phyloP scores from a whole-genome alignment of 78 protist species.

The Blattamonas nauphoetae region DNA sequence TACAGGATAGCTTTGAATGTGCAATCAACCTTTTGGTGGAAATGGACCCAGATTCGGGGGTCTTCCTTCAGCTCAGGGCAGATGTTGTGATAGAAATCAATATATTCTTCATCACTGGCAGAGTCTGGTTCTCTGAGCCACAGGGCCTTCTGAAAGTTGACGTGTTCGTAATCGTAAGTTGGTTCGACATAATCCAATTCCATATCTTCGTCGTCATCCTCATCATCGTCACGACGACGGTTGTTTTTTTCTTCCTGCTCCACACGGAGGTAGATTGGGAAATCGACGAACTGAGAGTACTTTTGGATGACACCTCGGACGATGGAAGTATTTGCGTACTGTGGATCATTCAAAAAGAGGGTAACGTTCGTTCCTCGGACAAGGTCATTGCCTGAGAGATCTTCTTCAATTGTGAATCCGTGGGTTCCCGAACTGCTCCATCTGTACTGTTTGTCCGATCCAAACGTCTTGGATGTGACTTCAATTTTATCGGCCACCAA shows the following conservation, averaged over 20 bases:
- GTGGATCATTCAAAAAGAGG: conserved; percentile 89
- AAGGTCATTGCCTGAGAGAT: conserved; percentile 52
- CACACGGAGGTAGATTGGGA: conserved; percentile 85
- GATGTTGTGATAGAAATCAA: conserved; percentile 94
- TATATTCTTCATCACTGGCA: conserved; percentile 95
- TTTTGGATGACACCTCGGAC: conserved; percentile 93
- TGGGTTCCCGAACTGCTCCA: conserved; percentile 98
- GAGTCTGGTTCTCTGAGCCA: conserved; percentile 94
- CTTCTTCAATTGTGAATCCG: conserved; percentile 81
- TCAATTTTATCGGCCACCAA: conserved; percentile 92
- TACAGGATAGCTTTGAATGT: conserved; percentile 94
- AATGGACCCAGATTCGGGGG: conserved; percentile 81
- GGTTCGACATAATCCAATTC: conserved; percentile 54
- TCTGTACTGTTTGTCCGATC: conserved; percentile 94
- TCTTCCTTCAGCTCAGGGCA: conserved; percentile 32
- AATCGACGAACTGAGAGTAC: conserved; percentile 98
- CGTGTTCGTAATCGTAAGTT: conserved; percentile 72
- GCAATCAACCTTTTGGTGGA: conserved; percentile 94
- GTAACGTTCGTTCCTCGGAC: conserved; percentile 92
- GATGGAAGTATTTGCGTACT: conserved; percentile 82
- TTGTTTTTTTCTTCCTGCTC: conserved; percentile 60
- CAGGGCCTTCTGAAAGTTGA: conserved; percentile 98
- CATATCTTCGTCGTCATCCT: conserved; percentile 53
- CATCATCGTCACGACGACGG: conserved; percentile 54
- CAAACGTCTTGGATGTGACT: conserved; percentile 88